Percentiles rank a stretch among this genome's conserved stretches.
Conservation (phyloP, 768 basidiomycete species). For the Austroboletus festivus region DNA sequence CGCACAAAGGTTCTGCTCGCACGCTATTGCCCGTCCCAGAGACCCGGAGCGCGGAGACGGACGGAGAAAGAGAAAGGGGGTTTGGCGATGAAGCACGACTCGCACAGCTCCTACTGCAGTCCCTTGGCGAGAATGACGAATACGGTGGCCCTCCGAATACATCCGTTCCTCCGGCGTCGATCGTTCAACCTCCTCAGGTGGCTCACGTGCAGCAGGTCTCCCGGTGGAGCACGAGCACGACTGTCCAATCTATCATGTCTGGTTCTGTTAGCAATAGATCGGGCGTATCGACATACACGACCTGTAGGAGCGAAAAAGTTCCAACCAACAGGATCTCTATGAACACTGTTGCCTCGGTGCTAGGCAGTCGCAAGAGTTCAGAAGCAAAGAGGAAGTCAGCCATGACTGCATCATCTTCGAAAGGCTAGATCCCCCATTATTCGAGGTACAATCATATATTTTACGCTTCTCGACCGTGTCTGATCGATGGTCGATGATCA, state of each 20-base stretch:
- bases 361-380: constrained; percentile 28
- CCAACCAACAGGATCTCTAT: constrained; percentile 26
- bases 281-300: constrained; percentile 27
- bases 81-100: constrained; percentile 30
- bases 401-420: constrained; percentile 26
- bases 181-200: constrained; percentile 13
- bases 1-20: constrained; percentile 27
- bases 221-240: constrained; percentile 33
- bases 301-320: constrained; percentile 25
- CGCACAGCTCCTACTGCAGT: constrained; percentile 31
- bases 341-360: constrained; percentile 24
- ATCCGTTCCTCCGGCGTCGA: constrained; percentile 5
- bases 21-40: constrained; percentile 23
- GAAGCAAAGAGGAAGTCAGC: constrained; percentile 26
- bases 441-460: not conserved
- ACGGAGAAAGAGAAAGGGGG: constrained; percentile 14
- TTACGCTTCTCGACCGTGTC: not conserved
- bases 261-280: constrained; percentile 26
- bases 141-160: constrained; percentile 1
- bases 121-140: constrained; percentile 17
- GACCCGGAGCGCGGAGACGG: constrained; percentile 15
- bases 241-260: constrained; percentile 25
- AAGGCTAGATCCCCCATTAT: constrained; percentile 9
- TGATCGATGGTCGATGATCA: constrained; percentile 2
- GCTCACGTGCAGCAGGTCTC: constrained; percentile 22